Evolutionary conservation across 2,329 filamentous ascomycete species (phyloP), one percentile per base, ranked within the genome.

Genomic region (Phialophora expanda): DNA sequence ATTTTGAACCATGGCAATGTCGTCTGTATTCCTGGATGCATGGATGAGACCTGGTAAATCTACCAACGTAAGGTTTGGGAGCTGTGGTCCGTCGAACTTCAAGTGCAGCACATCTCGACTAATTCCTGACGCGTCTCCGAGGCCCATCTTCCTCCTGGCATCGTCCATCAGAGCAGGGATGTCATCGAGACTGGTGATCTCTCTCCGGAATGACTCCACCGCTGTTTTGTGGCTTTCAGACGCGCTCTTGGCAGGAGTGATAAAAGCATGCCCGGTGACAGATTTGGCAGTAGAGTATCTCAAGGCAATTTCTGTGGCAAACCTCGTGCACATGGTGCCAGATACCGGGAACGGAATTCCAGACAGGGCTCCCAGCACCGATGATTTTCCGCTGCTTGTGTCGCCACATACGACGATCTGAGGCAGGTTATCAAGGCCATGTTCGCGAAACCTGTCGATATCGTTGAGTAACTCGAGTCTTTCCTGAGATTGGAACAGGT

Each of bases 401-500:
- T 89, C 86, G 32, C 87, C 86, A 38, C 87, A 87, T 26, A 89
- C 86, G 55, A 89, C 86, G 41, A 89, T 85, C 72, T 89, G 86
- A 0, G 85, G 86, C 0, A 88, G 78, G 55, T 69, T 59, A 26
- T 22, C 51, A 78, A 73, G 85, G 75, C 73, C 85, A 79, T 68
- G 81, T 76, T 74, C 83, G 80, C 73, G 82, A n/a, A 87, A 79
- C 62, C 82, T 82, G 66, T 85, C 83, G 64, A 87, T 81, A 56
- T 85, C 82, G 68, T 89, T 84, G 48, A 88, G 79, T 46, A 89
- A 79, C 17, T 81, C 81, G 8, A 83, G 79, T 75, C 87, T 85
- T 71, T 87, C 85, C 64, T 81, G 54, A 4, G 65, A 65, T 34
- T 67, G 65, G 30, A 67, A 65, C 12, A 61, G 20, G 44, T 28